Conservation (phyloP, 139 green algal genomes). For the Helicosporidium sp. region DNA sequence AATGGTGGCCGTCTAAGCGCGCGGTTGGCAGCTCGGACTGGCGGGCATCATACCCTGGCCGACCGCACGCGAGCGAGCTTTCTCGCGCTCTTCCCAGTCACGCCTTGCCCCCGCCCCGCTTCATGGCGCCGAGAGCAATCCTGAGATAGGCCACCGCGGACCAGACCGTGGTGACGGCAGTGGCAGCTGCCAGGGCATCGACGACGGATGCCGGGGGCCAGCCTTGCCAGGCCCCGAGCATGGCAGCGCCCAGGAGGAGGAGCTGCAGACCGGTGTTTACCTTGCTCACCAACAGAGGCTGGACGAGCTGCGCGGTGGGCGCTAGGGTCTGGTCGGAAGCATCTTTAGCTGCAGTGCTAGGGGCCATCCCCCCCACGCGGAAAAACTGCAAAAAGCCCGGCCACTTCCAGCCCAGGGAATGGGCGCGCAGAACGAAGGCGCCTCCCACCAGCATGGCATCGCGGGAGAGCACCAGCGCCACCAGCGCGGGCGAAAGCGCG, state of each 20-base stretch:
- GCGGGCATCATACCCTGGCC: no score
- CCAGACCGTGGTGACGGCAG: constrained; percentile 31
- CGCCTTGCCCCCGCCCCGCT: neutral
- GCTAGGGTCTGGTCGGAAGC: no score
- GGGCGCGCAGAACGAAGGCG: constrained; percentile 20
- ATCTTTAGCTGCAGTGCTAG: no score
- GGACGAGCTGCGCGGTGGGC: constrained; percentile 6
- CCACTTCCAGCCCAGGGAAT: constrained; percentile 31
- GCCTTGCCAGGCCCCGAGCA: constrained; percentile 30
- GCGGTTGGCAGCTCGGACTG: no score
- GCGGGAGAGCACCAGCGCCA: constrained; percentile 41
- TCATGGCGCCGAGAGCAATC: no score
- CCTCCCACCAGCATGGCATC: constrained; percentile 43
- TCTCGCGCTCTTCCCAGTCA: neutral
- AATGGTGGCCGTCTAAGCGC: no score
- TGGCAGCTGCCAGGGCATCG: constrained; percentile 12
- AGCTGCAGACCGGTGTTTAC: constrained; percentile 72
- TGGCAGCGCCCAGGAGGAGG: constrained; percentile 34
- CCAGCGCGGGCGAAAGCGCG: constrained; percentile 33
- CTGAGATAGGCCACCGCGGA: constrained; percentile 49
- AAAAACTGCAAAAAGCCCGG: constrained; percentile 37
- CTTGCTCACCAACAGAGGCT: constrained; percentile 61
- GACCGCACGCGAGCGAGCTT: no score
- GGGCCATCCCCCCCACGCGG: constrained; percentile 7
- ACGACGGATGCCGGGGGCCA: constrained; percentile 28